A percentile compares a stretch with the other conserved stretches of the same genome.
Conservation (phyloP, 176 grass and related monocot species). For the Aegilops speltoides region DNA sequence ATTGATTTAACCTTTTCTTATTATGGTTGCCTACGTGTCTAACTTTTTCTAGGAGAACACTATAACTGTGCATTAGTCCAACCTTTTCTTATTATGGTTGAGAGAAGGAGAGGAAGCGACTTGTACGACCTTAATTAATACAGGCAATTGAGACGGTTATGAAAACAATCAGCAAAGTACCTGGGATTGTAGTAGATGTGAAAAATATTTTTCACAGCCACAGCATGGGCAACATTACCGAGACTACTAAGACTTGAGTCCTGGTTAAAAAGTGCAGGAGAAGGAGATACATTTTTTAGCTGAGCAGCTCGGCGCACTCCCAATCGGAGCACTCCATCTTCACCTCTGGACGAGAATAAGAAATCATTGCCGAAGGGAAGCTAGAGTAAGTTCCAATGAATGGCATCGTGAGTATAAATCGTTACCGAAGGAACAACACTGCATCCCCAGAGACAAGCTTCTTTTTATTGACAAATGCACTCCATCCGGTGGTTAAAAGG, state of each 20-base stretch:
- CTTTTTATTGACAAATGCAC: conserved; percentile 98
- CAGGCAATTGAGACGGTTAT: neutral
- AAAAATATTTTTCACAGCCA: conserved; percentile 66
- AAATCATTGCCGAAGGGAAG: conserved; percentile 13
- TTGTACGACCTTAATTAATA: no score
- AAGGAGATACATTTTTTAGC: conserved; percentile 50
- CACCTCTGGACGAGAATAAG: conserved; percentile 52
- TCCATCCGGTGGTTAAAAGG: conserved; percentile 97
- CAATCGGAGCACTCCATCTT: conserved; percentile 80
- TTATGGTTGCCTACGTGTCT: neutral
- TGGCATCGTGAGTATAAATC: neutral
- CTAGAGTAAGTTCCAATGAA: neutral
- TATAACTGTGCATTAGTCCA: neutral
- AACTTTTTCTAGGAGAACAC: neutral
- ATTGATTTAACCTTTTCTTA: conserved; percentile 7
- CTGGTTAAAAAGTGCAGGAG: conserved; percentile 47
- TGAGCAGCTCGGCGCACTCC: conserved; percentile 77
- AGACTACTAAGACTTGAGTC: conserved; percentile 55
- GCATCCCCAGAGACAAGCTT: conserved; percentile 92
- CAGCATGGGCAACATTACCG: conserved; percentile 58
- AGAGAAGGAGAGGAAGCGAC: neutral
- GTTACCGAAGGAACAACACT: conserved; percentile 81
- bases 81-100: neutral
- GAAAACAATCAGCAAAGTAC: conserved; percentile 30
- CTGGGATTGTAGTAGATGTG: conserved; percentile 91